Evolutionary conservation across 352 stramenopile genomes (phyloP).

Genomic region (Pythium insidiosum): DNA sequence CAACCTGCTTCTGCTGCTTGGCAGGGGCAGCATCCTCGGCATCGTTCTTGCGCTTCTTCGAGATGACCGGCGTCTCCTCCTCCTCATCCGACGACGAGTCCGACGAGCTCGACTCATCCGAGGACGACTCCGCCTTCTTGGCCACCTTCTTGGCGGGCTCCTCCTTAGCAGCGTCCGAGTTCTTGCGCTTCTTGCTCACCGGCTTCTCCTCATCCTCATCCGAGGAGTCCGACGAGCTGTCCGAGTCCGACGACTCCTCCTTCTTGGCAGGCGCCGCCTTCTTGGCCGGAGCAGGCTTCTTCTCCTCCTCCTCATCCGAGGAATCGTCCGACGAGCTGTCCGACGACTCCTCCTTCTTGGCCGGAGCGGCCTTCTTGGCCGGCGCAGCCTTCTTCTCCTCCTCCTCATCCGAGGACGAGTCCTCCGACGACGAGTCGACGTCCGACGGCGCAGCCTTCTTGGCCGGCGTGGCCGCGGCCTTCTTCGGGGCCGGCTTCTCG

Average conservation of each 20-base stretch:
- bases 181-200: constrained; percentile 8
- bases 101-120: constrained; percentile 13
- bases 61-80: constrained; percentile 64
- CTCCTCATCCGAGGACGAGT: constrained; percentile 22
- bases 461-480: constrained; percentile 8
- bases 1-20: constrained; percentile 72
- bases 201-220: constrained; percentile 47
- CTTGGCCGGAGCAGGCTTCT: constrained; percentile 18
- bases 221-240: constrained; percentile 22
- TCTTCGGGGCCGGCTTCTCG: constrained; percentile 23
- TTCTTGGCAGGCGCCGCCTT: constrained; percentile 27
- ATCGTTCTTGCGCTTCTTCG: constrained; percentile 83
- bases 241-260: constrained; percentile 19
- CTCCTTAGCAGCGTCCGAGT: constrained; percentile 12
- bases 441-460: constrained; percentile 19
- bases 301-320: constrained; percentile 16
- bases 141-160: constrained; percentile 29
- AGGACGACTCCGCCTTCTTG: constrained; percentile 33
- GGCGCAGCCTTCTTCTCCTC: constrained; percentile 20
- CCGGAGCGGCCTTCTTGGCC: constrained; percentile 18
- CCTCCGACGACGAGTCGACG: constrained; percentile 12
- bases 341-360: constrained; percentile 33
- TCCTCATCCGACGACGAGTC: constrained; percentile 35
- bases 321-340: constrained; percentile 55
- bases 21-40: constrained; percentile 33